A percentile compares a stretch with the other conserved stretches of the same genome.
Conservation (phyloP, 2,329 filamentous ascomycete species). For the Salinomyces thailandicus region DNA sequence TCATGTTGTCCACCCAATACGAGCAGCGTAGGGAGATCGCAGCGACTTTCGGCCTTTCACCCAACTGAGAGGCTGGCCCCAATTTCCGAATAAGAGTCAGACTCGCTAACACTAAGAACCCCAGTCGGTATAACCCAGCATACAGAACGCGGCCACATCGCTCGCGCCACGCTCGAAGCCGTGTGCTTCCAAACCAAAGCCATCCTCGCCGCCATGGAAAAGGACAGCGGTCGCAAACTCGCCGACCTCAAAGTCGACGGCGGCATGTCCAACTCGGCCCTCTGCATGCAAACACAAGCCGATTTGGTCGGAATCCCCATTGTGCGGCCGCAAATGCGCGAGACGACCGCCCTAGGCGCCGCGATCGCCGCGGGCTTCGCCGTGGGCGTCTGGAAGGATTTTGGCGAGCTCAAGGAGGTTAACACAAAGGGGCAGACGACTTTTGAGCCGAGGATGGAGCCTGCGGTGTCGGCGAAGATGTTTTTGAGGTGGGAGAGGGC, state of each 20-base stretch:
- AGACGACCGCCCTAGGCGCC: constrained; percentile 79
- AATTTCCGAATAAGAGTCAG: no score
- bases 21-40: no score
- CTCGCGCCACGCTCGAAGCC: constrained; percentile 78
- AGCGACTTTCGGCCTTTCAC: neutral
- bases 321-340: constrained; percentile 75
- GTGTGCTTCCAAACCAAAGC: constrained; percentile 89
- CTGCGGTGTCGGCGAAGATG: constrained; percentile 47
- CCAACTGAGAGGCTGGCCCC: no score
- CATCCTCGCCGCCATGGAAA: constrained; percentile 84
- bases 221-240: constrained; percentile 67
- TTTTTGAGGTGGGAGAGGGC: constrained; percentile 66
- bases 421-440: constrained; percentile 58
- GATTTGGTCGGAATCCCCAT: constrained; percentile 77
- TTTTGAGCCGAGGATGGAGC: constrained; percentile 57
- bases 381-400: constrained; percentile 63
- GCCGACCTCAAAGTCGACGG: constrained; percentile 73
- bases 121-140: constrained; percentile 42
- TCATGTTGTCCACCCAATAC: no score
- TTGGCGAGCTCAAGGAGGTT: constrained; percentile 63
- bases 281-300: constrained; percentile 86
- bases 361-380: constrained; percentile 85
- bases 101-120: no score
- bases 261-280: constrained; percentile 77
- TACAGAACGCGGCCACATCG: constrained; percentile 76